Evolutionary conservation across 345 rosid species (phyloP).

Genomic region (Geranium brycei): DNA sequence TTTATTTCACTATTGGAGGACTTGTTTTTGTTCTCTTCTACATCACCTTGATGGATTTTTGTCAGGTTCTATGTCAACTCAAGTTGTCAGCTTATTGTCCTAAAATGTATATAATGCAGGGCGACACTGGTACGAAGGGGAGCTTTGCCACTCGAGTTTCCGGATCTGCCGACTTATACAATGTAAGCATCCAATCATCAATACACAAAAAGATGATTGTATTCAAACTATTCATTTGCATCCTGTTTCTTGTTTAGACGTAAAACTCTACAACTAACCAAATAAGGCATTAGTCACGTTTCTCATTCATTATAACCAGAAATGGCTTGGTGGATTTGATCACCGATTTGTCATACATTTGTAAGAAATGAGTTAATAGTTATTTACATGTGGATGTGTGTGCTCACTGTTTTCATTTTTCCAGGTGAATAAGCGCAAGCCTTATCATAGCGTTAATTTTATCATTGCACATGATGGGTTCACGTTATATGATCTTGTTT

Average conservation of each 20-base stretch:
- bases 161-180: conserved; percentile 81
- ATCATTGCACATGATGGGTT: conserved; percentile 87
- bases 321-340: not conserved
- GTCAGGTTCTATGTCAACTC: too few relatives aligned
- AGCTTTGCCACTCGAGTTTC: conserved; percentile 73
- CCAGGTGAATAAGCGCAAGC: conserved; percentile 79
- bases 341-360: not conserved
- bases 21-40: too few relatives aligned
- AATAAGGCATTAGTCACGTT: too few relatives aligned
- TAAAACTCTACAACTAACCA: not conserved
- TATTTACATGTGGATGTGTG: not conserved
- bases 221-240: not conserved
- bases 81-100: not conserved
- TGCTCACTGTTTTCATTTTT: conserved; percentile 5
- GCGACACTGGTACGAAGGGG: conserved; percentile 91
- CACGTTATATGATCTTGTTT: conserved; percentile 74
- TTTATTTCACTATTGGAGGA: not conserved
- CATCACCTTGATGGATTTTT: too few relatives aligned
- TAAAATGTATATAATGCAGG: conserved; percentile 26
- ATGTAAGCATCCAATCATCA: conserved; percentile 23
- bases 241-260: conserved; percentile 1
- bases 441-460: conserved; percentile 77
- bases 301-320: too few relatives aligned
- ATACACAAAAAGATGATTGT: conserved; percentile 6
- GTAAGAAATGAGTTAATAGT: not conserved